Conservation (phyloP, 2,329 filamentous ascomycete genomes). For the Penicillium olsonii region DNA sequence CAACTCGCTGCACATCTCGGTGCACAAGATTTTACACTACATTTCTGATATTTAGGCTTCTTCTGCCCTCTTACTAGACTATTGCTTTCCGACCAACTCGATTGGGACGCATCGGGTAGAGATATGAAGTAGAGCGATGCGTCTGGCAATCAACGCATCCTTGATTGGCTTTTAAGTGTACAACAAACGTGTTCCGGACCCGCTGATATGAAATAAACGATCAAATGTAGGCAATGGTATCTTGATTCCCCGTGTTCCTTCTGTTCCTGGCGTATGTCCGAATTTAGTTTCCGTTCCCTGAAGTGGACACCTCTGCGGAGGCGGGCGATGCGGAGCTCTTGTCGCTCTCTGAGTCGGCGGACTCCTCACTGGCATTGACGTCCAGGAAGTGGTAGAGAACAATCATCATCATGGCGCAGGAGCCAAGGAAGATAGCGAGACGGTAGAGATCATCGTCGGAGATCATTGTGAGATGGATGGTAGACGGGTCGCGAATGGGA, state of each 20-base stretch:
- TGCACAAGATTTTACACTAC: neutral
- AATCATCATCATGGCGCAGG: slow-evolving; percentile 85
- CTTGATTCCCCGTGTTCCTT: neutral
- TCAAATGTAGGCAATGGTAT: slow-evolving; percentile 12
- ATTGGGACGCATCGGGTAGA: no score
- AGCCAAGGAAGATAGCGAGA: slow-evolving; percentile 90
- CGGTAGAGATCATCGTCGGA: slow-evolving; percentile 88
- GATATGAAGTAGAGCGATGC: slow-evolving; percentile 1
- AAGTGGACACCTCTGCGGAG: slow-evolving; percentile 6
- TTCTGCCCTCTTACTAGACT: no score
- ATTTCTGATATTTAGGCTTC: no score
- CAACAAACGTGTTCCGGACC: slow-evolving; percentile 2
- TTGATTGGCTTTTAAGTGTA: slow-evolving; percentile 2
- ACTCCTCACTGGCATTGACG: slow-evolving; percentile 72
- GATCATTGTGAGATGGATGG: slow-evolving; percentile 70
- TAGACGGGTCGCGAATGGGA: neutral
- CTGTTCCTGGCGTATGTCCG: neutral
- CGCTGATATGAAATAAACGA: slow-evolving; percentile 6
- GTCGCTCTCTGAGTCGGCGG: slow-evolving; percentile 10
- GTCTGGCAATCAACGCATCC: neutral
- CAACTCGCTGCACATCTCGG: neutral
- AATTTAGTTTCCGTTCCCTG: slow-evolving; percentile 7
- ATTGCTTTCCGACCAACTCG: no score
- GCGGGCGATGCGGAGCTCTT: neutral
- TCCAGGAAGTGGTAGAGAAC: slow-evolving; percentile 96